These are phyloP conservation scores for Phytopythium boreale DNA, from an alignment of 352 stramenopile genomes.

Conservation along the genomic window DNA sequence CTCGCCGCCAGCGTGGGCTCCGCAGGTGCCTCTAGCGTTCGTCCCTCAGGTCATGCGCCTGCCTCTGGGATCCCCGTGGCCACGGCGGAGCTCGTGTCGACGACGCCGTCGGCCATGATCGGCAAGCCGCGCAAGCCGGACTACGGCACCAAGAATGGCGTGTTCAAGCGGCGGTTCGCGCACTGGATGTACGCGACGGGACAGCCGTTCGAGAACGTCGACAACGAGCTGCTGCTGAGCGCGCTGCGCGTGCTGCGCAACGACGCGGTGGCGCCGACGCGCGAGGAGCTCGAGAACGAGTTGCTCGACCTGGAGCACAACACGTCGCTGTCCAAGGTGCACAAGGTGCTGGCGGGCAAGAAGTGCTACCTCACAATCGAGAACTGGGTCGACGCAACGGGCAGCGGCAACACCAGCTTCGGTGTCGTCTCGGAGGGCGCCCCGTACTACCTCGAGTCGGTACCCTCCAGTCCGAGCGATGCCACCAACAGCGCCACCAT, in stretches of 20 bases:
- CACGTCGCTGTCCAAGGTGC: conserved; percentile 38
- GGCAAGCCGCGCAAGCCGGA: conserved; percentile 13
- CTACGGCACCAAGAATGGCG: conserved; percentile 42
- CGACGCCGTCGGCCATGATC: not conserved
- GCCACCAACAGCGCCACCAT: not conserved
- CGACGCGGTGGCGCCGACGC: conserved; percentile 37
- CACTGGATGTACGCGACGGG: conserved; percentile 64
- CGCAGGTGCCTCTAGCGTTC: not conserved
- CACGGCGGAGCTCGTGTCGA: not conserved
- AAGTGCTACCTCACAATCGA: conserved; percentile 59
- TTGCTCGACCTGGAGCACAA: conserved; percentile 54
- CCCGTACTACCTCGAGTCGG: conserved; percentile 48
- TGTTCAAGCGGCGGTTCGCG: conserved; percentile 64
- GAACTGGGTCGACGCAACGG: conserved; percentile 40
- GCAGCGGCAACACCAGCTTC: conserved; percentile 43
- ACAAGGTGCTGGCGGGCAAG: conserved; percentile 40
- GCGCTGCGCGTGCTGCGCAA: conserved; percentile 39
- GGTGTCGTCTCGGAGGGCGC: conserved; percentile 30
- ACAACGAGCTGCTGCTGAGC: conserved; percentile 36
- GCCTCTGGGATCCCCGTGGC: too few species aligned
- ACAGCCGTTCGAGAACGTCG: conserved; percentile 41
- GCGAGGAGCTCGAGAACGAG: conserved; percentile 62
- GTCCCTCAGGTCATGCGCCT: not conserved
- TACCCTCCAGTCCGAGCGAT: conserved; percentile 1
- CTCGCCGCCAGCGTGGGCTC: conserved; percentile 2